These are phyloP conservation scores for Dalbergia cultrata DNA, from an alignment of 306 rosid genomes.

Conservation along the genomic window DNA sequence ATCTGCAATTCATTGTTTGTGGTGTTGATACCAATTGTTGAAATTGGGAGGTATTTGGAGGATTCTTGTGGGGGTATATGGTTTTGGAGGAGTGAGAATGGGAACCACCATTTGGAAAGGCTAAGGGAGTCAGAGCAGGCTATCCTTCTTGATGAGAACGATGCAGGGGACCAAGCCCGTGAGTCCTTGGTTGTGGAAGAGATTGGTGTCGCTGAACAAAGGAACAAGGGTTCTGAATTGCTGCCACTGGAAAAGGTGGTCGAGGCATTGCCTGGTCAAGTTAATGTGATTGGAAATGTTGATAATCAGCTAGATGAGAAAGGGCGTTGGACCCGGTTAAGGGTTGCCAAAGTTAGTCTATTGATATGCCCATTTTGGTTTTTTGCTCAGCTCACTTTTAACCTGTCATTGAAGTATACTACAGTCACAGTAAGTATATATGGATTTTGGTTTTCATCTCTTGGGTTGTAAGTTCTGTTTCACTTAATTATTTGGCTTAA, in stretches of 20 bases:
- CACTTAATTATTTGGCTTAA: conserved; percentile 38
- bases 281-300: conserved; percentile 40
- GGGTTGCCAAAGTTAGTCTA: conserved; percentile 92
- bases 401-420: conserved; percentile 91
- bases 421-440: conserved; percentile 80
- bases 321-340: conserved; percentile 88
- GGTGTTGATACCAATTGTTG: conserved; percentile 88
- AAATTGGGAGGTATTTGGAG: conserved; percentile 80
- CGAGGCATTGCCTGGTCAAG: conserved; percentile 37
- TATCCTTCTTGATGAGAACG: conserved; percentile 67
- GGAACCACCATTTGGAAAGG: conserved; percentile 39
- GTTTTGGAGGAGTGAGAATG: conserved; percentile 64
- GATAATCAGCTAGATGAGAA: conserved; percentile 67
- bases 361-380: conserved; percentile 95
- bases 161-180: conserved; percentile 27
- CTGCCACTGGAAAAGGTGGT: conserved; percentile 27
- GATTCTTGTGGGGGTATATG: conserved; percentile 62
- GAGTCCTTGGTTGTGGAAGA: conserved; percentile 57
- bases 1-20: conserved; percentile 93
- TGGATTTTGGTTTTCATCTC: conserved; percentile 19
- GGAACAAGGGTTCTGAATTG: conserved; percentile 39
- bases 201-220: conserved; percentile 39
- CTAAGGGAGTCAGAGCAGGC: conserved; percentile 70
- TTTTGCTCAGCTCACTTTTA: conserved; percentile 90
- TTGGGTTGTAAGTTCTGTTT: conserved; percentile 13